Evolutionary conservation across 1,139 yeast genomes (phyloP), one percentile per base, ranked within the genome.

Genomic region (Protomyces pachydermus): DNA sequence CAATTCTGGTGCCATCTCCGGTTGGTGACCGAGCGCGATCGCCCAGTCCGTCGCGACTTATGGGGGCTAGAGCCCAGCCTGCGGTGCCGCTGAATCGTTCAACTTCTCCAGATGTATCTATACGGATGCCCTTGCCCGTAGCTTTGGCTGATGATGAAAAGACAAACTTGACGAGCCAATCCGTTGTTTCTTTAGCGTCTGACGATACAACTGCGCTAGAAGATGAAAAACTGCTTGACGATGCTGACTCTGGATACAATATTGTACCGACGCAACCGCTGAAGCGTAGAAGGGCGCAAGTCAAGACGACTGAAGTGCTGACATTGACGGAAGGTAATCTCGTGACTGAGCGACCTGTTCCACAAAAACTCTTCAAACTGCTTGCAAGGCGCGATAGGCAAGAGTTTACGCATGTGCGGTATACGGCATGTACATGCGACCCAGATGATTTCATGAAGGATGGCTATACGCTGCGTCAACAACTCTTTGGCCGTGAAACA

Each of bases 311-410:
- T 65, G 81, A 81, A 70, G 86, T 86, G 72, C 88, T 88, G 60
- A 77, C 86, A 68, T 81, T 88, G 55, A 86, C 85, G 51, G 80
- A 86, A 28, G 93, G 95, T 56, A 87, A 89, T 69, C 82, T 93
- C 72, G 91, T 91, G 5, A 80, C 93, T 67, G 97, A 91, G 72
- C 91, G 95, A 71, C 97, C 97, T 1, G 87, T 93, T 56, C 98
- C 98, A 2, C 85, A 89, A 23, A 93, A 91, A 68, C 79, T 93
- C 65, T 82, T 84, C 70, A 86, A 87, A 67, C 88, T 89, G 61
- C 76, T 89, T 68, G 90, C 95, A 6, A 80, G 91, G 70, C 82
- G 93, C 32, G 96, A 90, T 70, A 85, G 88, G 54, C 97, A 95
- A 61, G 98, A 93, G 74, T 93, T 89, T 73, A 86, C 93, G 14